Conservation (phyloP, 805 yeast genomes). For the Starmerella apis region DNA sequence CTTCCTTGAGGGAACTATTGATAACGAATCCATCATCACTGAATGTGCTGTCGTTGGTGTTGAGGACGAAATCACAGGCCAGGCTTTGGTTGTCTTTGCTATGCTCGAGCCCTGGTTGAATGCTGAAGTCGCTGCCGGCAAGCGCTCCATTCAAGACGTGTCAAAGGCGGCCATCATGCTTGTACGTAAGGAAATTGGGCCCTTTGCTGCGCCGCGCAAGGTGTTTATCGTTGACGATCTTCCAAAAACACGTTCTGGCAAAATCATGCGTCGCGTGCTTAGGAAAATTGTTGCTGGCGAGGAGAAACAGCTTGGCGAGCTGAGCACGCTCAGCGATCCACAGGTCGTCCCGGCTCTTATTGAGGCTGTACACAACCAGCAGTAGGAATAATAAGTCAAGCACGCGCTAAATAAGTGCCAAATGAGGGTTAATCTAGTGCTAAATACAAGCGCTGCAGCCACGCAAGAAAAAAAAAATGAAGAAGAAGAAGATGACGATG, state of each 20-base stretch:
- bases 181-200: conserved; percentile 84
- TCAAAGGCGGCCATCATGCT: conserved; percentile 68
- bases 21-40: conserved; percentile 67
- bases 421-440: too few relatives aligned
- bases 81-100: conserved; percentile 93
- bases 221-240: conserved; percentile 76
- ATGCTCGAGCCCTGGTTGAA: conserved; percentile 46
- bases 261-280: conserved; percentile 95
- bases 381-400: conserved; percentile 1
- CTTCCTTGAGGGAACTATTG: conserved; percentile 35
- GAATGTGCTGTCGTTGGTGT: conserved; percentile 97
- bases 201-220: conserved; percentile 89
- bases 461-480: too few relatives aligned
- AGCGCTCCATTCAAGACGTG: conserved; percentile 32
- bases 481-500: too few relatives aligned
- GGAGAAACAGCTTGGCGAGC: conserved; percentile 85
- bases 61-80: conserved; percentile 91
- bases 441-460: too few relatives aligned
- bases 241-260: conserved; percentile 97
- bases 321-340: conserved; percentile 81
- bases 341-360: conserved; percentile 70
- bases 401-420: too few relatives aligned
- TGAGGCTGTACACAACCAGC: conserved; percentile 39
- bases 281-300: conserved; percentile 89
- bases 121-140: conserved; percentile 36